These are phyloP conservation scores for Trametes gibbosa DNA, from an alignment of 768 basidiomycete species.

Conservation along the genomic window DNA sequence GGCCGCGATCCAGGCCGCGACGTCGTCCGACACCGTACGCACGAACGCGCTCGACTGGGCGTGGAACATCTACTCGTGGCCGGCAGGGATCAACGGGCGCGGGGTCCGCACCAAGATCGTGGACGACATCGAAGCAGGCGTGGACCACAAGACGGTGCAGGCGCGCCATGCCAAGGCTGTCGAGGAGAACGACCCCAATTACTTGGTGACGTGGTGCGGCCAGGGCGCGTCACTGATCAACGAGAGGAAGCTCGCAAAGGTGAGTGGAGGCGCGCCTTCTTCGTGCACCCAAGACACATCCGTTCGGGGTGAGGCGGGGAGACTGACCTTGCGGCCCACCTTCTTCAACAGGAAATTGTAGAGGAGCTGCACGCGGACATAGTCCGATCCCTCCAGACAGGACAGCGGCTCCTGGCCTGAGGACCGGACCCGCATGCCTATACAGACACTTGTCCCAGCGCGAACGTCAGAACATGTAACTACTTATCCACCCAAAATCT, in stretches of 20 bases:
- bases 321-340: slow-evolving; percentile 5
- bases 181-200: slow-evolving; percentile 39
- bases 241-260: slow-evolving; percentile 39
- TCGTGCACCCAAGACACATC: neutral
- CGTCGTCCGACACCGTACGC: slow-evolving; percentile 28
- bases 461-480: neutral
- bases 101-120: slow-evolving; percentile 56
- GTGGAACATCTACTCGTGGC: slow-evolving; percentile 33
- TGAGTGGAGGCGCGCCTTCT: slow-evolving; percentile 22
- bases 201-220: slow-evolving; percentile 66
- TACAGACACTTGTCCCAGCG: neutral
- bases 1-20: slow-evolving; percentile 30
- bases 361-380: slow-evolving; percentile 51
- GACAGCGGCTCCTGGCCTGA: slow-evolving; percentile 8
- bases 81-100: slow-evolving; percentile 41
- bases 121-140: slow-evolving; percentile 51
- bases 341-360: slow-evolving; percentile 47
- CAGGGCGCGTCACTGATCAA: slow-evolving; percentile 59
- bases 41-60: slow-evolving; percentile 35
- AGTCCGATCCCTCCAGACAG: slow-evolving; percentile 31
- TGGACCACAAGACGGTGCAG: slow-evolving; percentile 41
- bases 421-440: neutral
- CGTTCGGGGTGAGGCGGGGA: slow-evolving; percentile 4
- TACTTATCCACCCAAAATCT: slow-evolving; percentile 3
- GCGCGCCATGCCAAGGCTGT: slow-evolving; percentile 46